Evolutionary conservation across 176 grass and related monocot genomes (phyloP).

Genomic region (bread wheat (Triticum aestivum)): DNA sequence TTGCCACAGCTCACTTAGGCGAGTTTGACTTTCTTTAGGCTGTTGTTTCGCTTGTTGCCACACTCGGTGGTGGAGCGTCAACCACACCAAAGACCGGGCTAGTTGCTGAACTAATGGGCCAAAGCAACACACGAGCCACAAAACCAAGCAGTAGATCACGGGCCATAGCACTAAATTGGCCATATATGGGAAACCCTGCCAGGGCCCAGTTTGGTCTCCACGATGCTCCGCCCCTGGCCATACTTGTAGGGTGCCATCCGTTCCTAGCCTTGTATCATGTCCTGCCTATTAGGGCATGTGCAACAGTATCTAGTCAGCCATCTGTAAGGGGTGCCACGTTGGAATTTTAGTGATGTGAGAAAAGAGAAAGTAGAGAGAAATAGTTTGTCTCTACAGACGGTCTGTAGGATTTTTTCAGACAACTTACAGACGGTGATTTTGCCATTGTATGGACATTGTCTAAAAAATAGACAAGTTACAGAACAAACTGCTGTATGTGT

Average conservation of each 20-base stretch:
- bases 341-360: background rate
- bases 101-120: background rate
- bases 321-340: background rate
- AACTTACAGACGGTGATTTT: background rate
- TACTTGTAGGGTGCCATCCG: background rate
- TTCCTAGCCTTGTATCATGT: background rate
- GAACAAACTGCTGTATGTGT: background rate
- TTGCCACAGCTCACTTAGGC: background rate
- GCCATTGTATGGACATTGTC: background rate
- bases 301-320: background rate
- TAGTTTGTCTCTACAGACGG: background rate
- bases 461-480: background rate
- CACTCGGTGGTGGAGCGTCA: background rate
- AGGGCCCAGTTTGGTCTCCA: background rate
- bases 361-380: no score
- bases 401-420: background rate
- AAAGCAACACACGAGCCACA: background rate
- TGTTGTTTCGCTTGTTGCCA: background rate
- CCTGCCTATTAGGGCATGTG: background rate
- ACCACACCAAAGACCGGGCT: background rate
- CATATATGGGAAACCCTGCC: background rate
- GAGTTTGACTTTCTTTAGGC: background rate
- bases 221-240: background rate
- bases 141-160: background rate
- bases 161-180: background rate